Evolutionary conservation across 1,284 basidiomycete genomes (phyloP).

Genomic region (Puccinia polysora): DNA sequence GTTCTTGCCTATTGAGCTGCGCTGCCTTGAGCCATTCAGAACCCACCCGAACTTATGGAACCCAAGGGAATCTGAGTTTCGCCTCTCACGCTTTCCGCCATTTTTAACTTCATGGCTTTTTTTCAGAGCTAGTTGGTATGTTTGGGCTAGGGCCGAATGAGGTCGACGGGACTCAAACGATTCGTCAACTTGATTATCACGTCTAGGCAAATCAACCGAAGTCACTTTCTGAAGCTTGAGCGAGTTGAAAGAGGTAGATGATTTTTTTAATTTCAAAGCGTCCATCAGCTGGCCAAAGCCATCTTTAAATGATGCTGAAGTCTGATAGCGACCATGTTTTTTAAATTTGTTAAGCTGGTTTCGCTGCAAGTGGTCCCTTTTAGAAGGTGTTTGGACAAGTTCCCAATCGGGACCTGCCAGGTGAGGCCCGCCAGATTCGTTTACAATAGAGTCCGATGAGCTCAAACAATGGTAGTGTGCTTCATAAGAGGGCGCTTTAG

Average conservation of each 20-base stretch:
- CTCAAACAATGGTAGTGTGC: background rate
- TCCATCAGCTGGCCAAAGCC: conserved; percentile 4
- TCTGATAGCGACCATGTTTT: background rate
- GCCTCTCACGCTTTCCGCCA: background rate
- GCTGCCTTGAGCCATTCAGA: background rate
- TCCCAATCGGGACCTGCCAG: background rate
- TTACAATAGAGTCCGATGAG: background rate
- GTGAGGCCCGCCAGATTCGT: too few relatives aligned
- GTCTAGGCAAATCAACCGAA: background rate
- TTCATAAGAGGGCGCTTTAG: conserved; percentile 1
- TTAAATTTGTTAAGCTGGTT: too few relatives aligned
- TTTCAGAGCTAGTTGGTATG: background rate
- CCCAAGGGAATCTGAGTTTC: background rate
- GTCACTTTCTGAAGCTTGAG: conserved; percentile 7
- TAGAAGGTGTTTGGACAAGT: background rate
- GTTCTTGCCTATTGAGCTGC: conserved; percentile 1
- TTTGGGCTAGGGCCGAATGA: background rate
- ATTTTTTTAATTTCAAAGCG: conserved; percentile 10
- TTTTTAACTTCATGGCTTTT: background rate
- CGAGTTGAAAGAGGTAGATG: conserved; percentile 1
- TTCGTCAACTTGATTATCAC: background rate
- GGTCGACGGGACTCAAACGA: background rate
- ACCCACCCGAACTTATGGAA: conserved; percentile 1
- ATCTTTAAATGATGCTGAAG: background rate
- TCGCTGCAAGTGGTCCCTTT: too few relatives aligned